Evolutionary conservation across 176 grass and related monocot species (phyloP).

Genomic region (Stipa capillata): DNA sequence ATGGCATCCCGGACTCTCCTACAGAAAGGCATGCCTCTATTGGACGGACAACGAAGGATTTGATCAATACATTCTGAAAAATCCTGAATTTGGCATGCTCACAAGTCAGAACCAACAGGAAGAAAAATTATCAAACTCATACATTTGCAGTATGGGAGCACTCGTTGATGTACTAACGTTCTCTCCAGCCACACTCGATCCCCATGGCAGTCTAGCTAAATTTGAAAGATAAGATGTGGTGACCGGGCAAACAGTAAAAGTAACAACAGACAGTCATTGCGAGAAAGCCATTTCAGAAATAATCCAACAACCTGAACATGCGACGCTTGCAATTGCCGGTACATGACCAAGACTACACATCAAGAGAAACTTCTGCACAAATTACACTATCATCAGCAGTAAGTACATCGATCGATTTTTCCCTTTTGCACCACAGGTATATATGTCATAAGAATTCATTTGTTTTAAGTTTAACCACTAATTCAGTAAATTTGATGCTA

Average conservation of each 20-base stretch:
- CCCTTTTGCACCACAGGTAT: not conserved
- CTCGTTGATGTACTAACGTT: not conserved
- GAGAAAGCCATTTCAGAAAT: not conserved
- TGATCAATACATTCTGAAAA: not conserved
- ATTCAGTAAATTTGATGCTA: too few relatives aligned
- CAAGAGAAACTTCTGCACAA: not conserved
- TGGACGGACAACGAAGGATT: slow-evolving; percentile 12
- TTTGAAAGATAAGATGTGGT: slow-evolving; percentile 82
- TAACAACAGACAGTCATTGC: not conserved
- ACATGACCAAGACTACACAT: not conserved
- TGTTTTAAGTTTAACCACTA: not conserved
- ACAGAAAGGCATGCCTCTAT: slow-evolving; percentile 97
- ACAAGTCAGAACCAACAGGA: not conserved
- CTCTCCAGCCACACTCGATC: slow-evolving; percentile 42
- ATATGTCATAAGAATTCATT: not conserved
- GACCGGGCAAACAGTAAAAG: slow-evolving; percentile 23
- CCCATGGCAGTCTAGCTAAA: slow-evolving; percentile 84
- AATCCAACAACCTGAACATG: not conserved
- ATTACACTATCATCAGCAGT: not conserved
- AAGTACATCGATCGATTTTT: not conserved
- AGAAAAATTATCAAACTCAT: slow-evolving; percentile 73
- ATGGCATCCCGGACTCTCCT: slow-evolving; percentile 90
- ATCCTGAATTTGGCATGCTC: not conserved
- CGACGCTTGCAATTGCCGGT: not conserved
- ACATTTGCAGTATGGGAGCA: slow-evolving; percentile 54